phyloP scores from a whole-genome alignment of 108 stramenopile species.

The Thalassiosira profunda region DNA sequence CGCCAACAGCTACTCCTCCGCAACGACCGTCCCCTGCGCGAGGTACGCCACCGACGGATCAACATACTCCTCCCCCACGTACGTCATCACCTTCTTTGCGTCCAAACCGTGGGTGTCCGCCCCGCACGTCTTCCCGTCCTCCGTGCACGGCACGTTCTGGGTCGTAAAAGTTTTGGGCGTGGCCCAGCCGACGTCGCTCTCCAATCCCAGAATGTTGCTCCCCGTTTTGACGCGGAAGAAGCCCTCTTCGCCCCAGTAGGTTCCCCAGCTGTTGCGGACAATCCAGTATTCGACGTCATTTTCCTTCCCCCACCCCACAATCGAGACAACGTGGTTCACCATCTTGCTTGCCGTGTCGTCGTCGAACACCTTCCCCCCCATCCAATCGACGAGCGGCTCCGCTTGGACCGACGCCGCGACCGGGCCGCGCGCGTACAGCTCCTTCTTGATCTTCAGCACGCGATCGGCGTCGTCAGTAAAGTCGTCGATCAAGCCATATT shows the following conservation, averaged over 20 bases:
- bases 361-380: slow-evolving; percentile 74
- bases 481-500: slow-evolving; percentile 28
- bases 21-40: background rate
- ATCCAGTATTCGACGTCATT: slow-evolving; percentile 83
- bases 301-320: slow-evolving; percentile 93
- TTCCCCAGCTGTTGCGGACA: slow-evolving; percentile 80
- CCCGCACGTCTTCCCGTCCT: slow-evolving; percentile 63
- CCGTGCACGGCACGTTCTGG: slow-evolving; percentile 53
- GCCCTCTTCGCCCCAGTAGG: slow-evolving; percentile 67
- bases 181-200: slow-evolving; percentile 75
- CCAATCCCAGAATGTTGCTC: slow-evolving; percentile 77
- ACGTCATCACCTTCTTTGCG: background rate
- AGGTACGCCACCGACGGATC: slow-evolving; percentile 33
- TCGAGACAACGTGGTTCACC: slow-evolving; percentile 87
- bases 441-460: slow-evolving; percentile 43
- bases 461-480: slow-evolving; percentile 8
- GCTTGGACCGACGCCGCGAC: slow-evolving; percentile 89
- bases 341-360: slow-evolving; percentile 46
- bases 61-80: slow-evolving; percentile 4
- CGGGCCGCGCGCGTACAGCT: slow-evolving; percentile 92
- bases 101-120: background rate
- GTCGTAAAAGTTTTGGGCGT: slow-evolving; percentile 68
- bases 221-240: slow-evolving; percentile 77
- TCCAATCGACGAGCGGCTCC: slow-evolving; percentile 55
- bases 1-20: background rate